Percentiles rank a stretch among this genome's conserved stretches.
These are phyloP conservation scores for Juncus inflexus DNA, from an alignment of 176 grass and related monocot species.

Conservation along the genomic window DNA sequence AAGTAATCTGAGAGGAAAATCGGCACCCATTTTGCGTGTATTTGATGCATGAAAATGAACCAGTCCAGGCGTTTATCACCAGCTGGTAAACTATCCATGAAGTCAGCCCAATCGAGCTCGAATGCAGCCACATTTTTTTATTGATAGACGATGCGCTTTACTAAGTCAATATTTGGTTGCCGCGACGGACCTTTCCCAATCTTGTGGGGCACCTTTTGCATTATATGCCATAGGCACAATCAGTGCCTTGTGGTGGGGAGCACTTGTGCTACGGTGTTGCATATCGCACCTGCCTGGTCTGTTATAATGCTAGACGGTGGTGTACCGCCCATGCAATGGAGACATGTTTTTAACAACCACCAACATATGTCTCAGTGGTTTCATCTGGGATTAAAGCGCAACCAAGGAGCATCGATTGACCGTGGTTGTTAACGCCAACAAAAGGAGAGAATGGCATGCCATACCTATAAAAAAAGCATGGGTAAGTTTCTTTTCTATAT, in stretches of 20 bases:
- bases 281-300: slow-evolving; percentile 49
- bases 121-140: slow-evolving; percentile 53
- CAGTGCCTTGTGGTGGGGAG: slow-evolving; percentile 51
- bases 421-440: slow-evolving; percentile 61
- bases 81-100: slow-evolving; percentile 43
- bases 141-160: slow-evolving; percentile 50
- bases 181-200: slow-evolving; percentile 17
- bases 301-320: slow-evolving; percentile 80
- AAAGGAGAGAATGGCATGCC: slow-evolving; percentile 61
- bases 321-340: slow-evolving; percentile 59
- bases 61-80: slow-evolving; percentile 55
- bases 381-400: slow-evolving; percentile 61
- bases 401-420: slow-evolving; percentile 58
- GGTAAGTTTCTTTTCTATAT: too few species aligned
- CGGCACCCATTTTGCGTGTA: slow-evolving; percentile 53
- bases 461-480: not conserved
- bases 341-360: slow-evolving; percentile 75
- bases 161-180: slow-evolving; percentile 41
- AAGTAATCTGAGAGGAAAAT: slow-evolving; percentile 63
- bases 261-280: slow-evolving; percentile 54
- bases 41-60: slow-evolving; percentile 51
- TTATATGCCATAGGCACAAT: slow-evolving; percentile 67
- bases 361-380: slow-evolving; percentile 52
- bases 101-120: slow-evolving; percentile 69
- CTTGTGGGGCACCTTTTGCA: slow-evolving; percentile 55